Percentiles rank a stretch among this genome's conserved stretches.
phyloP scores from a whole-genome alignment of 2,329 filamentous ascomycete genomes.

The Pseudocercospora eumusae region DNA sequence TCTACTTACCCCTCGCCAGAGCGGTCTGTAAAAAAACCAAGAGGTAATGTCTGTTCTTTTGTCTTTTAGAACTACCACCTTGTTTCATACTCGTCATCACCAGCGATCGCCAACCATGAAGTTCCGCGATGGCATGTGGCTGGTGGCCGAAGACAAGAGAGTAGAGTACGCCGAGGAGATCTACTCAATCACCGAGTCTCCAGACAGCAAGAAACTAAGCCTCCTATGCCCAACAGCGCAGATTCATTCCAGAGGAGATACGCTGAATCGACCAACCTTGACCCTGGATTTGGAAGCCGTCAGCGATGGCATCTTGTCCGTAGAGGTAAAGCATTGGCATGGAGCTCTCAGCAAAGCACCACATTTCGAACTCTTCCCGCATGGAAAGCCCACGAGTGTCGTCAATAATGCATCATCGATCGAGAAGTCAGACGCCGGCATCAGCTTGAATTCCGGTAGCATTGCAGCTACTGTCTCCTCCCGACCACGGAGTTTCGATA shows the following conservation, averaged over 20 bases:
- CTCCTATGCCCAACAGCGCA: conserved; percentile 61
- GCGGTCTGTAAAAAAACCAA: not conserved
- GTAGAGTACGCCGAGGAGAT: conserved; percentile 69
- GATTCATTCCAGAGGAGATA: conserved; percentile 57
- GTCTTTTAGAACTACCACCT: not conserved
- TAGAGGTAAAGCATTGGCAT: conserved; percentile 61
- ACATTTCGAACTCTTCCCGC: conserved; percentile 60
- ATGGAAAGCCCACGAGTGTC: conserved; percentile 52
- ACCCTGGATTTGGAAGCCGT: conserved; percentile 55
- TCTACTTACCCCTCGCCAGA: conserved; percentile 2
- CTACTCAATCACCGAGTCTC: conserved; percentile 53
- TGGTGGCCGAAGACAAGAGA: conserved; percentile 60
- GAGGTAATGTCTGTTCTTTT: not conserved
- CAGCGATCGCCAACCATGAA: not conserved
- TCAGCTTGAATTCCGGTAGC: conserved; percentile 54
- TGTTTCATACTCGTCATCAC: no score
- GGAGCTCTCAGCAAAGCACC: conserved; percentile 57
- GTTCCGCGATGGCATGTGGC: conserved; percentile 58
- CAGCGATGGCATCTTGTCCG: conserved; percentile 61
- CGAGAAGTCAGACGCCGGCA: conserved; percentile 47
- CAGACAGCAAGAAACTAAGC: conserved; percentile 51
- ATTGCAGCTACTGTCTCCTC: conserved; percentile 56
- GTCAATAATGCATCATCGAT: conserved; percentile 46
- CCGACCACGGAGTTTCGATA: conserved; percentile 55
- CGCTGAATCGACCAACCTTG: conserved; percentile 13